Conservation (phyloP, 2,329 filamentous ascomycete genomes). For the Ambrosiella beaveri region DNA sequence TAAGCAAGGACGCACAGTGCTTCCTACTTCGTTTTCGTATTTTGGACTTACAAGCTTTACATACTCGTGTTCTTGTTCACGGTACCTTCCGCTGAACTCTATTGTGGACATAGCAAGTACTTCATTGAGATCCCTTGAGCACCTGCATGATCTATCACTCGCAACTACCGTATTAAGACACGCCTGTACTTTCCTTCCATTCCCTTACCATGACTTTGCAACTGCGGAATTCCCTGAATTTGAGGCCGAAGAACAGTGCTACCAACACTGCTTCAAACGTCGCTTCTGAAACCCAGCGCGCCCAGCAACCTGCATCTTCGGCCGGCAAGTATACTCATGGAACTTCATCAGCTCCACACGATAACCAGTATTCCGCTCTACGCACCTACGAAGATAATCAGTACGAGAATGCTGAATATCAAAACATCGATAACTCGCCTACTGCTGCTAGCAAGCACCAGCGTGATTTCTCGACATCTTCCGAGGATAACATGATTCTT, state of each 20-base stretch:
- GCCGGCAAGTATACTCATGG: background rate
- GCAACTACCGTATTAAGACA: background rate
- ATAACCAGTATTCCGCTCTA: constrained; percentile 3
- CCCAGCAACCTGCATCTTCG: background rate
- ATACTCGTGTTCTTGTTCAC: too few species aligned
- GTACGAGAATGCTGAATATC: background rate
- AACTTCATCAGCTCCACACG: background rate
- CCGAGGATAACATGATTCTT: constrained; percentile 11
- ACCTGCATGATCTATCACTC: background rate
- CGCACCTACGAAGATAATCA: constrained; percentile 1
- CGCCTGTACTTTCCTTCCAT: background rate
- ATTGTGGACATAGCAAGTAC: too few species aligned
- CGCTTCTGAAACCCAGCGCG: background rate
- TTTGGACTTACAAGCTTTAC: too few species aligned
- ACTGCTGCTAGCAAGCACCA: constrained; percentile 4
- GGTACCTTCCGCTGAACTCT: too few species aligned
- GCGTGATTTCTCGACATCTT: constrained; percentile 8
- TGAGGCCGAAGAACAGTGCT: background rate
- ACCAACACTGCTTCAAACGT: background rate
- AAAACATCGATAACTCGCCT: background rate
- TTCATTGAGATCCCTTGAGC: background rate
- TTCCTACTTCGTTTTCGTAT: too few species aligned
- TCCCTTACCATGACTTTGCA: background rate
- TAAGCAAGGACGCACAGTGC: background rate
- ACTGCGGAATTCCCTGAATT: constrained; percentile 6